phyloP scores from a whole-genome alignment of 2,329 filamentous ascomycete species.

The Cercospora sp. region DNA sequence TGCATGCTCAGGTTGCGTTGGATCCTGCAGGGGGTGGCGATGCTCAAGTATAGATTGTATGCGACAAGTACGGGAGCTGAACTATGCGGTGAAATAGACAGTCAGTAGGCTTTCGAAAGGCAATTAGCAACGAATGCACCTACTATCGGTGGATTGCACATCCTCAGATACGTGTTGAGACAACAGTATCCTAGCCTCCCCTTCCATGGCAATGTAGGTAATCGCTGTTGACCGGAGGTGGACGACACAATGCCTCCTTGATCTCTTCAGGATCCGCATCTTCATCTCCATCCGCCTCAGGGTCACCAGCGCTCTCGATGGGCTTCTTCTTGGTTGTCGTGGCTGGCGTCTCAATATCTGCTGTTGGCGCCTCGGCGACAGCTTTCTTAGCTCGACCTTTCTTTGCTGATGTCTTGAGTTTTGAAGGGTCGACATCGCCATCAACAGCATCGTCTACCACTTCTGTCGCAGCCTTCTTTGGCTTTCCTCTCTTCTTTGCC shows the following conservation, averaged over 20 bases:
- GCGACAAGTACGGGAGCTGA: slow-evolving; percentile 86
- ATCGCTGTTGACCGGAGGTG: slow-evolving; percentile 78
- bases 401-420: slow-evolving; percentile 21
- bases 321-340: slow-evolving; percentile 33
- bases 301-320: slow-evolving; percentile 43
- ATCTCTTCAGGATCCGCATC: slow-evolving; percentile 59
- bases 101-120: neutral
- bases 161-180: slow-evolving; percentile 85
- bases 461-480: slow-evolving; percentile 17
- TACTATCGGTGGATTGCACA: slow-evolving; percentile 71
- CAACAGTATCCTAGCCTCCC: slow-evolving; percentile 89
- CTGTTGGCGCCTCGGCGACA: slow-evolving; percentile 18
- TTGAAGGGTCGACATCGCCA: slow-evolving; percentile 10
- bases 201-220: slow-evolving; percentile 84
- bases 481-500: slow-evolving; percentile 24
- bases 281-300: slow-evolving; percentile 56
- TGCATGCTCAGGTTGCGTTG: slow-evolving; percentile 72
- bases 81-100: slow-evolving; percentile 42
- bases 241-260: slow-evolving; percentile 60
- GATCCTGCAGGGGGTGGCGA: slow-evolving; percentile 75
- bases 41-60: slow-evolving; percentile 90
- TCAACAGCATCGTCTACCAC: slow-evolving; percentile 13
- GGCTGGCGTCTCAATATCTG: slow-evolving; percentile 15
- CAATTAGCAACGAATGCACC: neutral
- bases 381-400: slow-evolving; percentile 27